phyloP scores from a whole-genome alignment of 306 rosid species.

The Citrullus amarus region DNA sequence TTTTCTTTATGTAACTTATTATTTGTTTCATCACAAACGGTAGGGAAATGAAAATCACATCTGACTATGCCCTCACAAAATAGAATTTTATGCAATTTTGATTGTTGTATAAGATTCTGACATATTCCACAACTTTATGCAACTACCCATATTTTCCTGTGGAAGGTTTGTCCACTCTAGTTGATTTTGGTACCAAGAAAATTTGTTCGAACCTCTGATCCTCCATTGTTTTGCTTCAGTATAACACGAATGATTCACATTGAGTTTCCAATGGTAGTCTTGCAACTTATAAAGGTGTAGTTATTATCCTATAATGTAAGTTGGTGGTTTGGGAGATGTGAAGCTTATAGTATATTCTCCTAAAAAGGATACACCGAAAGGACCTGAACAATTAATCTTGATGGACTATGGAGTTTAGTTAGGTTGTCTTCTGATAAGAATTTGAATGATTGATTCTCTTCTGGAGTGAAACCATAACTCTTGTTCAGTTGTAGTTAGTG shows the following conservation, averaged over 20 bases:
- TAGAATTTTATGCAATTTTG: background rate
- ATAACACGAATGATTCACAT: no score
- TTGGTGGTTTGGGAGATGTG: background rate
- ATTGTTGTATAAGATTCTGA: background rate
- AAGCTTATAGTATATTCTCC: background rate
- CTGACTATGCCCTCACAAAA: background rate
- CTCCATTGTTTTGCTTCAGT: background rate
- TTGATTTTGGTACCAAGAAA: background rate
- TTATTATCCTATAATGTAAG: background rate
- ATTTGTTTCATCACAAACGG: constrained; percentile 1
- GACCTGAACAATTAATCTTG: background rate
- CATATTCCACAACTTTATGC: background rate
- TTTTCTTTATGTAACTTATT: background rate
- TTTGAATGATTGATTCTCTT: background rate
- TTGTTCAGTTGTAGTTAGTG: background rate
- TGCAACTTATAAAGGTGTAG: background rate
- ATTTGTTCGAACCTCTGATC: background rate
- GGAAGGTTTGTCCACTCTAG: background rate
- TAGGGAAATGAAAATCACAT: background rate
- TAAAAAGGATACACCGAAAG: background rate
- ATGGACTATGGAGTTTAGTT: background rate
- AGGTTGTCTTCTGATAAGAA: background rate
- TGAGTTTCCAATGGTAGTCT: background rate
- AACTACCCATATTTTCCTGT: background rate
- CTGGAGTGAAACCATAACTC: background rate